Evolutionary conservation across 2,329 filamentous ascomycete species (phyloP).

Genomic region (Hypoxylon sp.): DNA sequence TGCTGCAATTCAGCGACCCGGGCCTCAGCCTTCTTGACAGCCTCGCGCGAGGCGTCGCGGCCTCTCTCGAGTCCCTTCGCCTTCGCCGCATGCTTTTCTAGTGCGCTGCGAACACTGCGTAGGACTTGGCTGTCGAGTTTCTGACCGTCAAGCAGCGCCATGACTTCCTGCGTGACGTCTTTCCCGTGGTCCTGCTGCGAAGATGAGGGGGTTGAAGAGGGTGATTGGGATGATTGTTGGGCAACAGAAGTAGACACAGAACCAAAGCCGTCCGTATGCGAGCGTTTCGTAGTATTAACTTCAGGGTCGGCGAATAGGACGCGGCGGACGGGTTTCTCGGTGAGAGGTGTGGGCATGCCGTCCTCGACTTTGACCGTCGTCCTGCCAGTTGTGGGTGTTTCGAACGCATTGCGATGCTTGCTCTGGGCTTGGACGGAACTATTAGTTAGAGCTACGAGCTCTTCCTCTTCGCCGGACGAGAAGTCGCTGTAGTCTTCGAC

Average conservation of each 20-base stretch:
- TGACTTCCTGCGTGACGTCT: slow-evolving; percentile 62
- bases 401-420: slow-evolving; percentile 37
- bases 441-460: slow-evolving; percentile 46
- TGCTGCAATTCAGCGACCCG: slow-evolving; percentile 57
- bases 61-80: slow-evolving; percentile 74
- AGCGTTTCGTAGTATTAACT: slow-evolving; percentile 40
- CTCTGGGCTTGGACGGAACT: slow-evolving; percentile 31
- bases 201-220: slow-evolving; percentile 27
- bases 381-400: slow-evolving; percentile 38
- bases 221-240: slow-evolving; percentile 9
- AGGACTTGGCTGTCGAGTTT: slow-evolving; percentile 58
- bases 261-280: slow-evolving; percentile 36
- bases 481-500: slow-evolving; percentile 51
- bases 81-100: slow-evolving; percentile 70
- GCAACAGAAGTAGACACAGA: background rate
- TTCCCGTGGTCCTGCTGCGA: slow-evolving; percentile 42
- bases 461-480: slow-evolving; percentile 51
- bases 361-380: slow-evolving; percentile 29
- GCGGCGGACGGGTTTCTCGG: slow-evolving; percentile 49
- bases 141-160: slow-evolving; percentile 64
- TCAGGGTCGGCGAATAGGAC: slow-evolving; percentile 49
- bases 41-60: slow-evolving; percentile 75
- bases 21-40: slow-evolving; percentile 73
- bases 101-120: slow-evolving; percentile 58
- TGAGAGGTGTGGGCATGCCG: slow-evolving; percentile 51